These are phyloP conservation scores for Lepidium sativum DNA, from an alignment of 345 rosid genomes.

Conservation along the genomic window DNA sequence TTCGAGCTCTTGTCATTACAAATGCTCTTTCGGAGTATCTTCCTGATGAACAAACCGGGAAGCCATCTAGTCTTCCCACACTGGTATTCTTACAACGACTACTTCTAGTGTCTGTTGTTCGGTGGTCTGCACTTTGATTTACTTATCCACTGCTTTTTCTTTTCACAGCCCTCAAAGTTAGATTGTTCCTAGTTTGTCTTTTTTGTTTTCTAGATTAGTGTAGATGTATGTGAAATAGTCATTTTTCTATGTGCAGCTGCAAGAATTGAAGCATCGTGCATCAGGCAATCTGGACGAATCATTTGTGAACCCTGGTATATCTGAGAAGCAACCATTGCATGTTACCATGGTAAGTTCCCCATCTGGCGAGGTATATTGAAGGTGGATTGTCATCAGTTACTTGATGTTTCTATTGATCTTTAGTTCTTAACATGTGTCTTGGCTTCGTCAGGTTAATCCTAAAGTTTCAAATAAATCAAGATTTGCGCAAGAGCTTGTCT, in stretches of 20 bases:
- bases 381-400: neutral
- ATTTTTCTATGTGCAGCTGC: constrained; percentile 48
- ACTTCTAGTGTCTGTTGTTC: neutral
- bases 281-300: constrained; percentile 63
- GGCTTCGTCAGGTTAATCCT: constrained; percentile 62
- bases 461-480: constrained; percentile 74
- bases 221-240: constrained; percentile 7
- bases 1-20: constrained; percentile 77
- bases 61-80: constrained; percentile 75
- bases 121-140: neutral
- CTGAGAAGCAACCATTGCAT: constrained; percentile 92
- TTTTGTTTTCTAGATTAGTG: neutral
- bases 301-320: constrained; percentile 70
- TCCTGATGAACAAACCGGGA: constrained; percentile 80
- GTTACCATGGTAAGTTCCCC: constrained; percentile 71
- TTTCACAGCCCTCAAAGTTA: neutral
- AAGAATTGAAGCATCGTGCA: constrained; percentile 90
- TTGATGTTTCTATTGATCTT: neutral
- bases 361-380: neutral
- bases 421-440: neutral
- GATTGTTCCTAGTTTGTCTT: neutral
- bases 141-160: neutral
- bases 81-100: constrained; percentile 39
- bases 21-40: constrained; percentile 83
- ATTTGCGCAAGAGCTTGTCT: constrained; percentile 85